phyloP scores from a whole-genome alignment of 163 green algal species.

The Scenedesmus sp. region DNA sequence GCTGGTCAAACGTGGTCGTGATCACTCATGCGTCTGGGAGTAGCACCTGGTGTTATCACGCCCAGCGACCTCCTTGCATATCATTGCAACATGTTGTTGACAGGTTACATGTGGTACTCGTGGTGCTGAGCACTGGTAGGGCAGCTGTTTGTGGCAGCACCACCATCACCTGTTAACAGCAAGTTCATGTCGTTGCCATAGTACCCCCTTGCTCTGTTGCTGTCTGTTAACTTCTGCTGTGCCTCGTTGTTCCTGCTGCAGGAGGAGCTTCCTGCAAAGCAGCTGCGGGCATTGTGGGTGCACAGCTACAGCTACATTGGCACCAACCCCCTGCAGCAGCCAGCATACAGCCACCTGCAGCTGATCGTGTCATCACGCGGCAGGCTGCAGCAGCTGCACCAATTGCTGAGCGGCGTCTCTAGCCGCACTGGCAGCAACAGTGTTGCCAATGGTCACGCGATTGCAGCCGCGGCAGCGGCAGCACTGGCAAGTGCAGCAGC shows the following conservation, averaged over 20 bases:
- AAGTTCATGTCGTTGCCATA: no score
- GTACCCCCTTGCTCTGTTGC: not conserved
- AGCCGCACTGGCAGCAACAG: conserved; percentile 36
- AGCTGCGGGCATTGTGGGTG: conserved; percentile 41
- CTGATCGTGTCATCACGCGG: conserved; percentile 35
- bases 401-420: not conserved
- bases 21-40: not conserved
- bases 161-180: not conserved
- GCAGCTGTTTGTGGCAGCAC: not conserved
- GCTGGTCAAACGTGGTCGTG: not conserved
- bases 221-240: not conserved
- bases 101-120: no score
- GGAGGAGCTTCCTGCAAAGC: conserved; percentile 44
- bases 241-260: conserved; percentile 1
- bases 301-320: conserved; percentile 53
- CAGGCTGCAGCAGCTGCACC: conserved; percentile 23
- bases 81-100: not conserved
- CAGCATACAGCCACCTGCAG: conserved; percentile 46
- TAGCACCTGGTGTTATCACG: no score
- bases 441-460: not conserved
- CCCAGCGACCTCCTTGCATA: not conserved
- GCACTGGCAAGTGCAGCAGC: not conserved
- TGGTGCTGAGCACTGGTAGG: not conserved
- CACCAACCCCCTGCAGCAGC: conserved; percentile 39
- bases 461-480: conserved; percentile 13